Conservation (phyloP, 148 eudicot genomes). For the Persicaria maculosa region DNA sequence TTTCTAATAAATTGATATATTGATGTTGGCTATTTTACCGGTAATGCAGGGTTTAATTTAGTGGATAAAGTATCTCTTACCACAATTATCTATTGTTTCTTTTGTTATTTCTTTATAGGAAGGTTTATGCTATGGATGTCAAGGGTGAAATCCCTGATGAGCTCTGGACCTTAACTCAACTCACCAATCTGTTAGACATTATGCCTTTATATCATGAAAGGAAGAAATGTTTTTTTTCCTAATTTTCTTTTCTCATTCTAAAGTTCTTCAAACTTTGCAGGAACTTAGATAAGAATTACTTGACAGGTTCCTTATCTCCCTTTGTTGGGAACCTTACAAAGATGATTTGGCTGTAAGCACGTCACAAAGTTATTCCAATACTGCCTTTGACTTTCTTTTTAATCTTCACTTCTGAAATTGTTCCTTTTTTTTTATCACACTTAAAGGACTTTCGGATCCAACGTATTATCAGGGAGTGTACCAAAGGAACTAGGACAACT, state of each 20-base stretch:
- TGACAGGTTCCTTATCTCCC: constrained; percentile 62
- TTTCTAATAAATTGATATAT: too few species aligned
- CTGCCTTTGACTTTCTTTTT: not conserved
- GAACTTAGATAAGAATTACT: constrained; percentile 42
- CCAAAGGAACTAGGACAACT: constrained; percentile 65
- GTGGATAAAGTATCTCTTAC: too few species aligned
- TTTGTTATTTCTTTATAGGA: constrained; percentile 2
- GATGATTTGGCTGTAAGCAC: constrained; percentile 51
- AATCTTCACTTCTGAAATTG: not conserved
- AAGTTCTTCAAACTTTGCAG: constrained; percentile 26
- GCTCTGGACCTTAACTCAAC: constrained; percentile 17
- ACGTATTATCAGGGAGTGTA: constrained; percentile 58
- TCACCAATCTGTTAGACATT: constrained; percentile 11
- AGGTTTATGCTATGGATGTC: constrained; percentile 15
- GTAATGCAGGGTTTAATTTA: too few species aligned
- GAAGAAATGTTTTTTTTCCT: not conserved
- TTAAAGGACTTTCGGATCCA: constrained; percentile 48
- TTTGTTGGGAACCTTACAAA: constrained; percentile 62
- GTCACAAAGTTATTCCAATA: not conserved
- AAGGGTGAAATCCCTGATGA: constrained; percentile 14
- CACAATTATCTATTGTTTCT: not conserved
- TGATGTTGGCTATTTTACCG: not conserved
- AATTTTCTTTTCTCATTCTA: not conserved
- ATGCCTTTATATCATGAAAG: not conserved
- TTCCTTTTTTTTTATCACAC: not conserved